A percentile compares a stretch with the other conserved stretches of the same genome.
phyloP scores from a whole-genome alignment of 2,329 filamentous ascomycete species.

The Monilinia fructicola region DNA sequence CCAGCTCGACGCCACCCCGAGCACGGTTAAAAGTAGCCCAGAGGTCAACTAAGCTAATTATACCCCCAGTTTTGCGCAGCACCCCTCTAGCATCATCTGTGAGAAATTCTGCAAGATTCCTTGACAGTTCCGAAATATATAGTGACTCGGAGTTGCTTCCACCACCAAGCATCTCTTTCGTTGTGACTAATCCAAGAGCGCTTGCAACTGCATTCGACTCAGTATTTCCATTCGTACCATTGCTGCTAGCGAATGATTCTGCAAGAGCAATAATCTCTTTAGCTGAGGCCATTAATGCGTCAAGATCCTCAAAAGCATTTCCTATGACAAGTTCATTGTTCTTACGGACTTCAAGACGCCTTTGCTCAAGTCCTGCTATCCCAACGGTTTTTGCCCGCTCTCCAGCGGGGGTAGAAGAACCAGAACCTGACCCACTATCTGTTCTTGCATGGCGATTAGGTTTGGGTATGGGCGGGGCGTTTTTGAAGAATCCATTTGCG shows the following conservation, averaged over 20 bases:
- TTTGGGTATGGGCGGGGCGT: conserved; percentile 82
- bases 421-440: conserved; percentile 42
- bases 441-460: conserved; percentile 45
- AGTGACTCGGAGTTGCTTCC: conserved; percentile 73
- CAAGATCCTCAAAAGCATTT: conserved; percentile 90
- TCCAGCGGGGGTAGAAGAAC: conserved; percentile 38
- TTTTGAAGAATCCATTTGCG: conserved; percentile 92
- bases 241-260: conserved; percentile 72
- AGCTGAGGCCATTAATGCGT: conserved; percentile 94
- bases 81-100: conserved; percentile 81
- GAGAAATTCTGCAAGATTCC: conserved; percentile 84
- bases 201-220: conserved; percentile 75
- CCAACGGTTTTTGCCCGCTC: conserved; percentile 66
- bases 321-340: conserved; percentile 94
- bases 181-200: conserved; percentile 85
- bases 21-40: conserved; percentile 96
- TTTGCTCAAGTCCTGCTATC: conserved; percentile 87
- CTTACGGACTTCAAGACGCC: conserved; percentile 78
- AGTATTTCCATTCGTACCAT: conserved; percentile 56
- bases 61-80: conserved; percentile 76
- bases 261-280: conserved; percentile 94
- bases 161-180: conserved; percentile 88
- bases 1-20: conserved; percentile 88
- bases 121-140: conserved; percentile 83
- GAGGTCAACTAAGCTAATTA: conserved; percentile 84